Percentiles rank a stretch among this genome's conserved stretches.
phyloP scores from a whole-genome alignment of 2,329 filamentous ascomycete genomes.

The Verticillium tricorpus region DNA sequence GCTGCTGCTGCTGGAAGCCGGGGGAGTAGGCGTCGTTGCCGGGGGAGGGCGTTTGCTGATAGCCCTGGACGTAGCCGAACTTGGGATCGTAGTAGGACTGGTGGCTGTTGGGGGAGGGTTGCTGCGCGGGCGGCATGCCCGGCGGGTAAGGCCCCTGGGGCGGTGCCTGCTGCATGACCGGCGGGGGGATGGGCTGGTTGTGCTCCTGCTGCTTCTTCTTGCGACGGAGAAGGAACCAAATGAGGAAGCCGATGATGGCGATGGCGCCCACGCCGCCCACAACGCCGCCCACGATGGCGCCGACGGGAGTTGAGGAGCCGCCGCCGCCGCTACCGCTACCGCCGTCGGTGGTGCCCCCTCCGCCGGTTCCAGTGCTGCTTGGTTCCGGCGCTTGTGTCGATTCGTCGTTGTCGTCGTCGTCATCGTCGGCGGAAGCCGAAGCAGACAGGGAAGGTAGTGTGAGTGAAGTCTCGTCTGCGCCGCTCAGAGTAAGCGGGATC shows the following conservation, averaged over 20 bases:
- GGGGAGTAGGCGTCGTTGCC: background rate
- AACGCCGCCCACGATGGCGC: slow-evolving; percentile 32
- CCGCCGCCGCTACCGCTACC: slow-evolving; percentile 5
- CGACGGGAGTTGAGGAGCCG: slow-evolving; percentile 19
- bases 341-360: slow-evolving; percentile 3
- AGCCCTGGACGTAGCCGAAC: slow-evolving; percentile 9
- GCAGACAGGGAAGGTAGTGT: background rate
- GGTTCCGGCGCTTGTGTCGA: background rate
- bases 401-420: slow-evolving; percentile 3
- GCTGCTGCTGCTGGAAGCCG: slow-evolving; percentile 9
- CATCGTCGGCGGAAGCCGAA: background rate
- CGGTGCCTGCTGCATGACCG: slow-evolving; percentile 4
- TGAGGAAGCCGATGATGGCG: slow-evolving; percentile 21
- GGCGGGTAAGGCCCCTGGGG: slow-evolving; percentile 4
- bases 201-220: slow-evolving; percentile 16
- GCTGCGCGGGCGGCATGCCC: background rate
- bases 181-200: slow-evolving; percentile 2
- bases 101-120: background rate
- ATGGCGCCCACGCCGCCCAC: slow-evolving; percentile 30
- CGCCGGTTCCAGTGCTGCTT: background rate
- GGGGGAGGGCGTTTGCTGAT: background rate
- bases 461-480: background rate
- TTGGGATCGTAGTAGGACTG: slow-evolving; percentile 23
- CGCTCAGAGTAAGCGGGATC: slow-evolving; percentile 8
- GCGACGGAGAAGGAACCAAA: slow-evolving; percentile 25